Percentiles rank a stretch among this genome's conserved stretches.
Evolutionary conservation across 2,329 filamentous ascomycete species (phyloP).

Genomic region (Hortaea werneckii): DNA sequence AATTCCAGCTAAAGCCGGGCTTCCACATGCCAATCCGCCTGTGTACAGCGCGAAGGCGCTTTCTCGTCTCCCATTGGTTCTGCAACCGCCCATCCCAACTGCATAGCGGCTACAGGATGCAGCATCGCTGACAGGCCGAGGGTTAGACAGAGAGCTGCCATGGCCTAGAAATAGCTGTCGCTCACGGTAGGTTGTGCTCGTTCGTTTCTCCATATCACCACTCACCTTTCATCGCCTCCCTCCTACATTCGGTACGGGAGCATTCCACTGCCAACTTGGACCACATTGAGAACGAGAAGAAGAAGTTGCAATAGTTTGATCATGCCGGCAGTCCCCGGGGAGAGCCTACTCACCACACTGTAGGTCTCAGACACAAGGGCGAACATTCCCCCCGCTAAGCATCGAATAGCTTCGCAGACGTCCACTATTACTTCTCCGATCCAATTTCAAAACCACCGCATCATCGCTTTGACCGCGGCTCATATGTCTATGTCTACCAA

Average conservation of each 20-base stretch:
- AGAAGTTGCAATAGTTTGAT: conserved; percentile 1
- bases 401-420: conserved; percentile 55
- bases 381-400: neutral
- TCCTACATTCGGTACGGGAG: no score
- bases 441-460: conserved; percentile 59
- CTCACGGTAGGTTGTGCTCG: no score
- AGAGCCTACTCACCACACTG: conserved; percentile 39
- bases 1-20: no score
- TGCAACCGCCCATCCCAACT: neutral
- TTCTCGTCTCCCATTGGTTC: neutral
- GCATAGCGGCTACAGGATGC: neutral
- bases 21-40: neutral
- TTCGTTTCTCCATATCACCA: no score
- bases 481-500: conserved; percentile 72
- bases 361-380: conserved; percentile 17
- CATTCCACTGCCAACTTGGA: neutral
- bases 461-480: conserved; percentile 69
- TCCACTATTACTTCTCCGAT: conserved; percentile 71
- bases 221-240: no score
- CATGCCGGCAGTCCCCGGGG: conserved; percentile 40
- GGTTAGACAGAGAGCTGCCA: neutral
- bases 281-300: neutral
- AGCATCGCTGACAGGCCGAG: neutral
- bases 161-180: neutral
- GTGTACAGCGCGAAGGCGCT: no score